phyloP scores from a whole-genome alignment of 2,329 filamentous ascomycete species.

The Colletotrichum lupini region DNA sequence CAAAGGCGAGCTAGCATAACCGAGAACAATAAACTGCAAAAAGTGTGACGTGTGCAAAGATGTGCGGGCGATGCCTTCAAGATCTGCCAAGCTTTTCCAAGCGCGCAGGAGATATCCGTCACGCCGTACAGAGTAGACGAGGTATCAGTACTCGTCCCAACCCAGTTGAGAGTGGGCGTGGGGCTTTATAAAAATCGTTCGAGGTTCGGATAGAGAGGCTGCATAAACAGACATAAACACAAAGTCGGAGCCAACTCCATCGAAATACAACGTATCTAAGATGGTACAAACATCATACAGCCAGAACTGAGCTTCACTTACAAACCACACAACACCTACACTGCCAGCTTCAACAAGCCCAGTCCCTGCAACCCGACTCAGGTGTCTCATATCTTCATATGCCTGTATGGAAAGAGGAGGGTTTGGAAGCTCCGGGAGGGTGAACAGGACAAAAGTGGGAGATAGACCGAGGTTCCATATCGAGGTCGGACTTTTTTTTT shows the following conservation, averaged over 20 bases:
- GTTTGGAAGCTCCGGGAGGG: neutral
- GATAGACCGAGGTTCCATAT: neutral
- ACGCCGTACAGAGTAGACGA: no score
- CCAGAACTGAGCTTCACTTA: neutral
- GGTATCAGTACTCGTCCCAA: neutral
- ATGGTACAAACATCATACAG: neutral
- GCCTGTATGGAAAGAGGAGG: neutral
- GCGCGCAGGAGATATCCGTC: slow-evolving; percentile 1
- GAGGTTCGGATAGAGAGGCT: neutral
- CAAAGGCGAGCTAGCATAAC: slow-evolving; percentile 7
- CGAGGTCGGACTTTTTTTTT: neutral
- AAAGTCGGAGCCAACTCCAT: neutral
- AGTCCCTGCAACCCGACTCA: slow-evolving; percentile 11
- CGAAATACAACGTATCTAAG: neutral
- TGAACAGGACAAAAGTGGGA: neutral
- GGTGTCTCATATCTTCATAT: neutral
- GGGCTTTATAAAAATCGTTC: slow-evolving; percentile 15
- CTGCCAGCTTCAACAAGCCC: neutral
- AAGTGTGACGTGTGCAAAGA: slow-evolving; percentile 8
- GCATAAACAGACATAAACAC: neutral
- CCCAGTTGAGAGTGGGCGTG: neutral
- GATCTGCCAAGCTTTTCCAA: slow-evolving; percentile 29
- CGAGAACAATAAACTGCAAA: slow-evolving; percentile 5
- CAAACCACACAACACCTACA: neutral
- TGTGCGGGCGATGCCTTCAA: slow-evolving; percentile 19